These are phyloP conservation scores for Elymus sibiricus DNA, from an alignment of 176 grass and related monocot species.

Conservation along the genomic window DNA sequence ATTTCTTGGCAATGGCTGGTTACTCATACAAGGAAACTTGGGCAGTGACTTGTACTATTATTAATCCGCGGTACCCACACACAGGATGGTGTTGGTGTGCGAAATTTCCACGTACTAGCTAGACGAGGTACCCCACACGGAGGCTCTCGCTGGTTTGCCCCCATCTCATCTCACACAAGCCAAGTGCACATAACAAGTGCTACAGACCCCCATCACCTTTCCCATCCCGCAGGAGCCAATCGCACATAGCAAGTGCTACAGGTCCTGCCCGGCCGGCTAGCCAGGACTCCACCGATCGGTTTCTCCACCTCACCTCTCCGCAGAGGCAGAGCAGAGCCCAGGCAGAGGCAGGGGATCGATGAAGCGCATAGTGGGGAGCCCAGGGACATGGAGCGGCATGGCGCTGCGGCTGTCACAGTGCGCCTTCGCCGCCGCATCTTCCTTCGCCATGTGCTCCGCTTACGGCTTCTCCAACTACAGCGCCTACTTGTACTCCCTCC, in stretches of 20 bases:
- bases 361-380: slow-evolving; percentile 60
- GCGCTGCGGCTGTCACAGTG: slow-evolving; percentile 57
- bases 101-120: no score
- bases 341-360: slow-evolving; percentile 20
- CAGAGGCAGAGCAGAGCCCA: neutral
- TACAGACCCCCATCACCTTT: no score
- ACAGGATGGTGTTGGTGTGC: no score
- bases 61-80: no score
- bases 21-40: neutral
- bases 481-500: slow-evolving; percentile 73
- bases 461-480: slow-evolving; percentile 65
- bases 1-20: neutral
- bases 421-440: slow-evolving; percentile 48
- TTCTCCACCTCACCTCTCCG: neutral
- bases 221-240: no score
- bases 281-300: neutral
- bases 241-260: no score
- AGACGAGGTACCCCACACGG: no score
- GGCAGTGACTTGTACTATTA: neutral
- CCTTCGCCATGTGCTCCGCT: slow-evolving; percentile 53
- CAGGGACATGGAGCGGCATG: slow-evolving; percentile 72
- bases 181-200: no score
- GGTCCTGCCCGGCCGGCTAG: no score
- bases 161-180: neutral
- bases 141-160: no score